Evolutionary conservation across 352 stramenopile genomes (phyloP).

Genomic region (Pythium apleroticum): DNA sequence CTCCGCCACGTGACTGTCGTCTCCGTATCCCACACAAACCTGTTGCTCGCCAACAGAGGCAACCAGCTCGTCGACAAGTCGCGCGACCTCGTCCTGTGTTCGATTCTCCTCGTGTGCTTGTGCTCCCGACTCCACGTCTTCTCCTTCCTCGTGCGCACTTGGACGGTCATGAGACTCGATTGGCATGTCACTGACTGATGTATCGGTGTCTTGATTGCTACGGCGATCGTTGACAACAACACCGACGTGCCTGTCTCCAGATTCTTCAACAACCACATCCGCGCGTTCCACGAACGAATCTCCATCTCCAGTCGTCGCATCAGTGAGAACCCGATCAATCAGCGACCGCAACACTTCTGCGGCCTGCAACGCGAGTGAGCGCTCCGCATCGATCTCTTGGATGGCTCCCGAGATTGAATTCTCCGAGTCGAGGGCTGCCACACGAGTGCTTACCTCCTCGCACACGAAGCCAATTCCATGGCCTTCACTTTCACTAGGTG

Average conservation of each 20-base stretch:
- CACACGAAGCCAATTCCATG: background rate
- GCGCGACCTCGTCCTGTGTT: background rate
- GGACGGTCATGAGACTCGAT: background rate
- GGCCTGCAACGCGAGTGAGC: background rate
- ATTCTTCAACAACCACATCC: too few relatives aligned
- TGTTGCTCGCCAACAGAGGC: background rate
- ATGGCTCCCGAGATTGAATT: too few relatives aligned
- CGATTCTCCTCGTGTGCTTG: background rate
- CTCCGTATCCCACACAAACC: too few relatives aligned
- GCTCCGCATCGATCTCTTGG: background rate
- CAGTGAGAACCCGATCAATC: background rate
- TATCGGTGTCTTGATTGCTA: too few relatives aligned
- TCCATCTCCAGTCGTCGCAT: background rate
- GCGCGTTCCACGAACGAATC: too few relatives aligned
- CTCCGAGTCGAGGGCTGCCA: too few relatives aligned
- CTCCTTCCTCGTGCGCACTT: background rate
- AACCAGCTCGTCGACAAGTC: background rate
- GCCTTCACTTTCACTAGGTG: background rate
- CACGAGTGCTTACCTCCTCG: background rate
- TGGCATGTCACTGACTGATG: too few relatives aligned
- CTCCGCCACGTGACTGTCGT: too few relatives aligned
- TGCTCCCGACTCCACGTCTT: background rate
- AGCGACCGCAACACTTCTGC: background rate
- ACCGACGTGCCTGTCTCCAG: too few relatives aligned
- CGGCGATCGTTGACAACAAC: too few relatives aligned